Conservation (phyloP, 2,329 filamentous ascomycete genomes). For the Cladophialophora psammophila region DNA sequence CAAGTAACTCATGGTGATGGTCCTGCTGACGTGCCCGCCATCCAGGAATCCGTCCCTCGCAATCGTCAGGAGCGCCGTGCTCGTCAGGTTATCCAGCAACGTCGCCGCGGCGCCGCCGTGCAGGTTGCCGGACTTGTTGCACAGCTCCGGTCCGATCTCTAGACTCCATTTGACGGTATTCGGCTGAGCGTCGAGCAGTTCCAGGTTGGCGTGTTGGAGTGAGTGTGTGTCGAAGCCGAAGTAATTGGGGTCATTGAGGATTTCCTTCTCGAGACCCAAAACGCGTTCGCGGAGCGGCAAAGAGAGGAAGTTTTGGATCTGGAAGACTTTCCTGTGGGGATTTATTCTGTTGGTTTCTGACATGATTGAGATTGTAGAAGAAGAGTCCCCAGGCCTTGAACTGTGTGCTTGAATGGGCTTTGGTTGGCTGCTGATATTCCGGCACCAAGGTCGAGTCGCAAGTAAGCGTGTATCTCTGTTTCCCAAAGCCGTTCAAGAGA, state of each 20-base stretch:
- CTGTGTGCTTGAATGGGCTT: not conserved
- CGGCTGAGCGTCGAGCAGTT: conserved; percentile 30
- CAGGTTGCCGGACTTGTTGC: conserved; percentile 36
- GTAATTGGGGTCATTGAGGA: conserved; percentile 30
- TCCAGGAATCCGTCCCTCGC: conserved; percentile 68
- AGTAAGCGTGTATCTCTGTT: not conserved
- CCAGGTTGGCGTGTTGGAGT: conserved; percentile 4
- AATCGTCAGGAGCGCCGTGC: conserved; percentile 64
- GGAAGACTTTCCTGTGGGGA: conserved; percentile 20
- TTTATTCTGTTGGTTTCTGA: conserved; percentile 13
- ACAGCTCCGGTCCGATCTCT: conserved; percentile 28
- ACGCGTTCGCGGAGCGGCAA: conserved; percentile 32
- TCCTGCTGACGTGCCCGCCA: conserved; percentile 48
- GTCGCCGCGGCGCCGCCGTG: conserved; percentile 63
- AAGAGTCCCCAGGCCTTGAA: not conserved
- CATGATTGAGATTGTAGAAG: conserved; percentile 3
- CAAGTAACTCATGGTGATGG: conserved; percentile 37
- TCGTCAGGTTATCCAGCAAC: conserved; percentile 72
- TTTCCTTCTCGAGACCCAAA: conserved; percentile 19
- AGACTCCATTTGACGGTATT: conserved; percentile 33
- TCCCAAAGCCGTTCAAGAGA: not conserved
- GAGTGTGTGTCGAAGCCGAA: conserved; percentile 31
- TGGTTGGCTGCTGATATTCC: not conserved
- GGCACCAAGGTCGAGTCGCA: not conserved
- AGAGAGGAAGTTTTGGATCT: conserved; percentile 13